phyloP scores from a whole-genome alignment of 768 basidiomycete genomes.

The Leccinum longicurvipes region DNA sequence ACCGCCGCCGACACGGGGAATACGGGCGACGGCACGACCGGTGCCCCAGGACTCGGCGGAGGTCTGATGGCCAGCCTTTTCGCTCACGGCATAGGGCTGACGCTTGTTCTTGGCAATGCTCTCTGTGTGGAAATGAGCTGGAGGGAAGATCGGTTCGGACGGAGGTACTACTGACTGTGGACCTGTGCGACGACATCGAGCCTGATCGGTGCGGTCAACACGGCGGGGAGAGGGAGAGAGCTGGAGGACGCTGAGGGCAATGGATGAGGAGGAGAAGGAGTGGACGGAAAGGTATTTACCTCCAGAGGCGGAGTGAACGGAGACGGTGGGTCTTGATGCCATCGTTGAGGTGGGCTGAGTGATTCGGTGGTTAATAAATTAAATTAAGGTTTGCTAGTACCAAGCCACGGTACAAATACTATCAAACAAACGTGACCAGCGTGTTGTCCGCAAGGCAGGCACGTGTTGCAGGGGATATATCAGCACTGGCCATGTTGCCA shows the following conservation, averaged over 20 bases:
- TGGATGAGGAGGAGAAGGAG: constrained; percentile 1
- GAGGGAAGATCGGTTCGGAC: not conserved
- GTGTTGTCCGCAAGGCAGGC: constrained; percentile 26
- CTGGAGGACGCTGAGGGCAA: constrained; percentile 69
- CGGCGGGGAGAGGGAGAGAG: constrained; percentile 91
- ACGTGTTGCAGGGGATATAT: constrained; percentile 34
- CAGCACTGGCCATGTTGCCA: constrained; percentile 14
- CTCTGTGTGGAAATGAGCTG: constrained; percentile 50
- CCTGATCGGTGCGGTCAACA: constrained; percentile 96
- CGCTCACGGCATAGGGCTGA: constrained; percentile 94
- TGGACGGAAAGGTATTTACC: constrained; percentile 40
- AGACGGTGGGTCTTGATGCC: constrained; percentile 92
- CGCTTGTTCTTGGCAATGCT: constrained; percentile 97
- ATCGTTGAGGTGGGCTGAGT: constrained; percentile 41
- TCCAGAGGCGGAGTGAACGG: constrained; percentile 73
- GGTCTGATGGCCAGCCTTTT: constrained; percentile 99
- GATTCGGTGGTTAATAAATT: not conserved
- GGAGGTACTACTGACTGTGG: constrained; percentile 77
- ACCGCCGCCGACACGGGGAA: constrained; percentile 98
- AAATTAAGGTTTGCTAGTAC: constrained; percentile 28
- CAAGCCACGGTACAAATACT: constrained; percentile 30
- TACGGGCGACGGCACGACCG: constrained; percentile 99
- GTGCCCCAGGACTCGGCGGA: constrained; percentile 99
- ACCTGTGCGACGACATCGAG: constrained; percentile 98
- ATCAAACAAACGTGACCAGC: constrained; percentile 19